A percentile compares a stretch with the other conserved stretches of the same genome.
Evolutionary conservation across 176 grass and related monocot genomes (phyloP).

Genomic region (Tillandsia fasciculata): DNA sequence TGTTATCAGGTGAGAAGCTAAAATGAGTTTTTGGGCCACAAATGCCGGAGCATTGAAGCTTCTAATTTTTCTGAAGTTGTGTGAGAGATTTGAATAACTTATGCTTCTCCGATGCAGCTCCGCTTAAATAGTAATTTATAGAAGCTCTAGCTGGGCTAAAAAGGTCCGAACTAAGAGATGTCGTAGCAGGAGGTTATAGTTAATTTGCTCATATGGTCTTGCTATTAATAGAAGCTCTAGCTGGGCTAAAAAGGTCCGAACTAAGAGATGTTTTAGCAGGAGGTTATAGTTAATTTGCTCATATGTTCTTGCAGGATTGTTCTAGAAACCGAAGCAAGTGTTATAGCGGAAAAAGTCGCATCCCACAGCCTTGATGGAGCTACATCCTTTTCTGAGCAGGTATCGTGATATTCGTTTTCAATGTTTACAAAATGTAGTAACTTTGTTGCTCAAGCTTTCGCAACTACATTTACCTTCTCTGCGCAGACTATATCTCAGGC

Average conservation of each 20-base stretch:
- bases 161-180: too few species aligned
- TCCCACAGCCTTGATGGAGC: slow-evolving; percentile 48
- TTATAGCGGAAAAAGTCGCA: slow-evolving; percentile 71
- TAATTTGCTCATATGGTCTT: slow-evolving; percentile 7
- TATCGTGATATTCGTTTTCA: slow-evolving; percentile 9
- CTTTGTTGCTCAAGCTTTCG: not conserved
- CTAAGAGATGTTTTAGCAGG: too few species aligned
- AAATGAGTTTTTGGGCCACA: too few species aligned
- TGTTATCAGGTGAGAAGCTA: too few species aligned
- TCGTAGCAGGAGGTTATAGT: not conserved
- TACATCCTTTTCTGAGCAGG: slow-evolving; percentile 83
- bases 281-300: not conserved
- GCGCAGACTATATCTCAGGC: slow-evolving; percentile 81
- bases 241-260: too few species aligned
- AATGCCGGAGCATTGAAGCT: too few species aligned
- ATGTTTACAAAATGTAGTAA: not conserved
- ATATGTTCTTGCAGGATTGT: slow-evolving; percentile 46
- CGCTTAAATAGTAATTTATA: too few species aligned
- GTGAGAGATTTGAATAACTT: not conserved
- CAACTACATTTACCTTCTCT: slow-evolving; percentile 15
- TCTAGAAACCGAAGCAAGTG: slow-evolving; percentile 75
- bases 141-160: too few species aligned
- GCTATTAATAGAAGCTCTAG: not conserved
- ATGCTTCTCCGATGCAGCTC: too few species aligned
- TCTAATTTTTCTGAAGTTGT: not conserved